phyloP scores from a whole-genome alignment of 805 yeast genomes.

The Zygotorulaspora florentina region DNA sequence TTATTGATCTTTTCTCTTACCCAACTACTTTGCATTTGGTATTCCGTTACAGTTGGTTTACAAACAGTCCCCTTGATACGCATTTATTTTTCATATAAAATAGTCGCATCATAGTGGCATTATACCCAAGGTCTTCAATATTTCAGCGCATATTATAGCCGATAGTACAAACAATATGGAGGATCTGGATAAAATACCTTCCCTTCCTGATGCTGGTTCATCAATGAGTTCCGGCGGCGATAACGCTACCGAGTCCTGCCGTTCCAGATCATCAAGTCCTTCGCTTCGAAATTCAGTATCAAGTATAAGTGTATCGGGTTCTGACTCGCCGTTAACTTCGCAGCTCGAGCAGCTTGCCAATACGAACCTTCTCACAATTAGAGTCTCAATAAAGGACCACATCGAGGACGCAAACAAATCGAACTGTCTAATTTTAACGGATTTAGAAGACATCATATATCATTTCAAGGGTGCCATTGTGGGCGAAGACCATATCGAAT shows the following conservation, averaged over 20 bases:
- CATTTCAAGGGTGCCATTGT: constrained; percentile 21
- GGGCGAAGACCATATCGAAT: constrained; percentile 26
- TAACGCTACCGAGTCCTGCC: background rate
- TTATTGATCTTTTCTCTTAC: background rate
- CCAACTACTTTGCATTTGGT: background rate
- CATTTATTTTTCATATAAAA: background rate
- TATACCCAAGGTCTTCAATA: too few relatives aligned
- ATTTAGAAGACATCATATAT: constrained; percentile 12
- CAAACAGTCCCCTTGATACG: background rate
- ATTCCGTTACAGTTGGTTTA: too few relatives aligned
- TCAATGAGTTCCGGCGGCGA: background rate
- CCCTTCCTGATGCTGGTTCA: background rate
- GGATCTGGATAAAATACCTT: background rate
- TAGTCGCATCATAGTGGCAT: too few relatives aligned
- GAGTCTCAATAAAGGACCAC: constrained; percentile 19
- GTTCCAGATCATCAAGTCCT: background rate
- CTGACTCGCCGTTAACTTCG: constrained; percentile 4
- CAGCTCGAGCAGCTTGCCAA: constrained; percentile 31
- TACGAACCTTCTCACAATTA: constrained; percentile 25
- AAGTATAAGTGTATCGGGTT: background rate
- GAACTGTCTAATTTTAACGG: constrained; percentile 3
- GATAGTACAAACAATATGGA: background rate
- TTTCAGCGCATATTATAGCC: background rate
- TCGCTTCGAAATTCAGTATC: background rate
- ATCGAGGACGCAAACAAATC: background rate